Evolutionary conservation across 1,139 yeast genomes (phyloP), one percentile per base, ranked within the genome.

Genomic region (Saccharomyces hybrid): DNA sequence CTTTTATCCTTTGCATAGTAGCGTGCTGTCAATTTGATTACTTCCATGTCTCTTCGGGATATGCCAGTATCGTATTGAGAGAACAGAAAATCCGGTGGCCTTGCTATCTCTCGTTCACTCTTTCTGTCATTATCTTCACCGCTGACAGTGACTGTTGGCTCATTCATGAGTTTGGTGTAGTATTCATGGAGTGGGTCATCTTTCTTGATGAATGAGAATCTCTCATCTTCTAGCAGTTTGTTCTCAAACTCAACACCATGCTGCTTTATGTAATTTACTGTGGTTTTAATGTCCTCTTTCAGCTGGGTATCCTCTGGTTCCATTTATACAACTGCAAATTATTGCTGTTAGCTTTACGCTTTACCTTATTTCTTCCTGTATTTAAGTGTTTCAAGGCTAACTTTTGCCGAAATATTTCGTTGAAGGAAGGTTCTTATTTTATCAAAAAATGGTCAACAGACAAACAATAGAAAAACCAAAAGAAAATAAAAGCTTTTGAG

Each of bases 11-110:
- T 64, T 1, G 83, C 88, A 2, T 81, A 81, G 63, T 80, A 83
- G 53, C 82, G 75, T 0, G 98, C 97, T 0, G 93, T 81, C 3
- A 82, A 65, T 63, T 87, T 86, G 47, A 93, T 77, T 14, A 87
- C 74, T 47, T 85, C 86, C 46, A 85, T 70, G 67, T 90, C 96
- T 47, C 76, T 73, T 0, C 79, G 67, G 0, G 93, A 79, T 2
- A 90, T 74, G 3, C 82, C 75, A 0, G 86, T 85, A 44, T 80
- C 66, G 1, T 73, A 73, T 0, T 76, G 68, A 9, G 78, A 67
- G 63, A 85, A 85, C 20, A 73, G 69, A 50, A 82, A 74, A 5
- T 71, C 69, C 29, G 67, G 5, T 76, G 84, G 61, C 64, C 65
- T 53, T 8, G 7, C 25, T 16, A 44, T 27, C 14, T 42, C 32